phyloP scores from a whole-genome alignment of 495 filamentous ascomycete species.

The Penicillium riverlandense region DNA sequence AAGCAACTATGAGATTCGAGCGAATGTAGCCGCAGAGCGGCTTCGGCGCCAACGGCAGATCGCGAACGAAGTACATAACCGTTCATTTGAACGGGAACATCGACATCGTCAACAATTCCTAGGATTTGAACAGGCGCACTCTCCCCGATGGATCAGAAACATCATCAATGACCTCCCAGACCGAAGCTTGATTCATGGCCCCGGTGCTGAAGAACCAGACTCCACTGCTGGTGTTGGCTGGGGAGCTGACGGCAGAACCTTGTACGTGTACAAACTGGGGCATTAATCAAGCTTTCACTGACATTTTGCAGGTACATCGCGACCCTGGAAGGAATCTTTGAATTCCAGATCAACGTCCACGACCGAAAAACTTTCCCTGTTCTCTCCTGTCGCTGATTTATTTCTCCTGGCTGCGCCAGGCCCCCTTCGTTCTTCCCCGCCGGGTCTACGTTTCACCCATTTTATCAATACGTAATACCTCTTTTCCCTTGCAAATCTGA shows the following conservation, averaged over 20 bases:
- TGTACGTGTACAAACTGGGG: slow-evolving; percentile 47
- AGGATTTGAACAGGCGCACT: slow-evolving; percentile 29
- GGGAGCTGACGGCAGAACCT: slow-evolving; percentile 58
- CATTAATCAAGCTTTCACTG: slow-evolving; percentile 1
- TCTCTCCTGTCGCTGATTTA: slow-evolving; percentile 46
- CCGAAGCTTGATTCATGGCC: slow-evolving; percentile 21
- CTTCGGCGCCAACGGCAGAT: slow-evolving; percentile 35
- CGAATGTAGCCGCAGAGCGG: slow-evolving; percentile 35
- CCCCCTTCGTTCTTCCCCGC: no score
- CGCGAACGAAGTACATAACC: slow-evolving; percentile 30
- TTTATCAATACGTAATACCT: no score
- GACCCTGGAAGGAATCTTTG: slow-evolving; percentile 68
- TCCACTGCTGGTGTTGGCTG: slow-evolving; percentile 62
- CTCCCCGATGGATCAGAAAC: slow-evolving; percentile 36
- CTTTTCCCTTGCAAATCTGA: no score
- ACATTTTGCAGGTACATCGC: slow-evolving; percentile 53
- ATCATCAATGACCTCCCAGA: slow-evolving; percentile 37
- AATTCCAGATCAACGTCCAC: slow-evolving; percentile 60
- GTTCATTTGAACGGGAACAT: slow-evolving; percentile 24
- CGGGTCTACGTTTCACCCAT: no score
- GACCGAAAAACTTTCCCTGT: slow-evolving; percentile 59
- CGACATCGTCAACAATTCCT: slow-evolving; percentile 27
- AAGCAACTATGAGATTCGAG: slow-evolving; percentile 27
- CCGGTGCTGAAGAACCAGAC: slow-evolving; percentile 32
- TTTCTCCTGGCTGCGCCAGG: no score